Evolutionary conservation across 2,329 filamentous ascomycete species (phyloP).

Genomic region (Blastomyces silverae): DNA sequence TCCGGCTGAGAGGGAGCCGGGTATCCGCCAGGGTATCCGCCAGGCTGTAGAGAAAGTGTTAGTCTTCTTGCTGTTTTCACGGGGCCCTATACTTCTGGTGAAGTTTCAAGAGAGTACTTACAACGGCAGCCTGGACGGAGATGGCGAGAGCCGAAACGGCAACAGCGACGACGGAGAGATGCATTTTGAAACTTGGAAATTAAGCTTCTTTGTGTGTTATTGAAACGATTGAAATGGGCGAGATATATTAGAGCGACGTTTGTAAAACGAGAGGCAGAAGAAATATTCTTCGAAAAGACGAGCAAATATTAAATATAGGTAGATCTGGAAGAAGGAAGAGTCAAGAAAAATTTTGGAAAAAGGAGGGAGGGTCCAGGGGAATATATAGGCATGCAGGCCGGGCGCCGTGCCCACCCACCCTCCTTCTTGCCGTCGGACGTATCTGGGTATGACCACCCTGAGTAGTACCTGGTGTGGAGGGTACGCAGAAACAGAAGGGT

Average conservation of each 20-base stretch:
- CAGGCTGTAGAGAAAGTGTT: neutral
- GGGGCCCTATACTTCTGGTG: too few species aligned
- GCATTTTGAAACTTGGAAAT: conserved; percentile 17
- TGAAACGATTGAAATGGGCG: neutral
- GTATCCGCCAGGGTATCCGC: neutral
- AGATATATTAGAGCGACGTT: neutral
- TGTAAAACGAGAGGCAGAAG: conserved; percentile 12
- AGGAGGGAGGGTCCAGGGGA: neutral
- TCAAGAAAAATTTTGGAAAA: neutral
- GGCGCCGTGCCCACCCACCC: neutral
- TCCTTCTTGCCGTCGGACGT: neutral
- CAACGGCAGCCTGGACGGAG: neutral
- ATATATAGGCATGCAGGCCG: conserved; percentile 2
- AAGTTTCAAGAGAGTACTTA: conserved; percentile 1
- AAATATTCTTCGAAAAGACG: conserved; percentile 7
- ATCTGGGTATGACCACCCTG: neutral
- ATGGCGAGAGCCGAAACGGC: conserved; percentile 20
- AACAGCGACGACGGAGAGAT: conserved; percentile 21
- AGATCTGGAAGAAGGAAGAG: neutral
- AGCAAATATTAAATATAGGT: conserved; percentile 5
- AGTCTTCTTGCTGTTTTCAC: neutral
- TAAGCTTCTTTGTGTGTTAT: neutral
- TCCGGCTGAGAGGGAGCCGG: neutral
- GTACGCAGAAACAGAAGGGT: too few species aligned
- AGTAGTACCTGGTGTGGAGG: neutral